Percentiles rank a stretch among this genome's conserved stretches.
These are phyloP conservation scores for Cyclaneusma minus DNA, from an alignment of 2,329 filamentous ascomycete genomes.

Conservation along the genomic window DNA sequence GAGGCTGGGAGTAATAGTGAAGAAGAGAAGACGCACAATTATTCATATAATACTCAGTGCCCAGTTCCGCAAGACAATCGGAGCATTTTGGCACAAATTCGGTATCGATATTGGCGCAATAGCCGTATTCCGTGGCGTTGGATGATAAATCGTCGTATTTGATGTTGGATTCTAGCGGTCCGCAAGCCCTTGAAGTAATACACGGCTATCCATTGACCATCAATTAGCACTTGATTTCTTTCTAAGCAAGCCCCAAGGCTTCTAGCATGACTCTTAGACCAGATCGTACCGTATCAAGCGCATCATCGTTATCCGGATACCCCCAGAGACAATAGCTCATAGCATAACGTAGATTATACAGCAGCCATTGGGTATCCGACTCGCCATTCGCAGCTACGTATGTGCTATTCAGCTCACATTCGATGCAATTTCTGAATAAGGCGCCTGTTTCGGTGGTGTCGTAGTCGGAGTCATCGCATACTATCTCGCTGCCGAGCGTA, in stretches of 20 bases:
- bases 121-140: constrained; percentile 30
- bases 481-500: constrained; percentile 3
- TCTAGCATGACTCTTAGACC: too few species aligned
- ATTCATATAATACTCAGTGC: constrained; percentile 25
- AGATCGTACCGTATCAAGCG: constrained; percentile 31
- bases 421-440: constrained; percentile 24
- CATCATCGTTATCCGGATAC: constrained; percentile 24
- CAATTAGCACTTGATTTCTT: constrained; percentile 1
- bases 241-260: too few species aligned
- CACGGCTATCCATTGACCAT: constrained; percentile 2
- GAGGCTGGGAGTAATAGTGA: neutral
- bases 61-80: constrained; percentile 26
- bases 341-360: constrained; percentile 44
- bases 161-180: constrained; percentile 28
- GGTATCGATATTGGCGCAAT: constrained; percentile 33
- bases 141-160: constrained; percentile 32
- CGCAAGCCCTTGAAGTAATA: too few species aligned
- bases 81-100: constrained; percentile 27
- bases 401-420: constrained; percentile 34
- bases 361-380: constrained; percentile 35
- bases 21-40: constrained; percentile 30
- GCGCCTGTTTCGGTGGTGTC: constrained; percentile 6
- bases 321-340: constrained; percentile 40
- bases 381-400: constrained; percentile 24
- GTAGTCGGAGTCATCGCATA: constrained; percentile 3